Base-by-base conservation (phyloP, 192 early-diverging fungal species). In the Coemansia biformis region DNA sequence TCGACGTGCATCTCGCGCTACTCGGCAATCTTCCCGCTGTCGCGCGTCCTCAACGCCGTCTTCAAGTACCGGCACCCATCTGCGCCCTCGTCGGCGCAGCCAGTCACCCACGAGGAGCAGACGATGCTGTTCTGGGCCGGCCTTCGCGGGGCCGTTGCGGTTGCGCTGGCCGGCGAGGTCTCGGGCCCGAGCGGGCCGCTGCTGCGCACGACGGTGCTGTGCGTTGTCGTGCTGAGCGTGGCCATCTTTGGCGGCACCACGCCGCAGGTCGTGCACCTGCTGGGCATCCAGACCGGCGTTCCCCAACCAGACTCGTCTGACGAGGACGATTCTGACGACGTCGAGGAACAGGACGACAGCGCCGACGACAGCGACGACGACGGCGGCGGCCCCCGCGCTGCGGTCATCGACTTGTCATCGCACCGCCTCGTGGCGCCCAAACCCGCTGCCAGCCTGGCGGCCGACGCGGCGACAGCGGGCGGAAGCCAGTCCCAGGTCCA, bases 111-210 rank as follows among this genome's bases (percentile, higher is more conserved):
- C 41, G 75, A 77, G 26, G 71, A 75, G 43, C 91, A 94, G 61
- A 80, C 87, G 12, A 96, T 98, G 92, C 59, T 98, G 6, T 94
- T 91, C 69, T 98, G 92, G 92, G 86, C 92, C 12, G 90, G 92
- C 3, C 75, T 98, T 3, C 87, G 96, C 29, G 96, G 96, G 6
- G 93, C 96, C 5, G 93, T 98, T 10, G 92, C 96, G 0, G 95
- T 96, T 70, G 96, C 96, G 0, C 76, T 98, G 23, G 85, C 91
- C 8, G 88, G 86, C 51, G 84, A 90, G 54, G 73, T 96, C 3
- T 75, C 75, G 1, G 86, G 81, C 14, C 68, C 82, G 22, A 80
- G 73, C 18, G 86, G 78, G 4, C 64, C 82, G 8, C 81, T 88
- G 28, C 79, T 94, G 59, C 86, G 84, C 21, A 90, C 91, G 1